Base-by-base conservation (phyloP, 257 asterid genomes). In the Solanum chiquidenum region DNA sequence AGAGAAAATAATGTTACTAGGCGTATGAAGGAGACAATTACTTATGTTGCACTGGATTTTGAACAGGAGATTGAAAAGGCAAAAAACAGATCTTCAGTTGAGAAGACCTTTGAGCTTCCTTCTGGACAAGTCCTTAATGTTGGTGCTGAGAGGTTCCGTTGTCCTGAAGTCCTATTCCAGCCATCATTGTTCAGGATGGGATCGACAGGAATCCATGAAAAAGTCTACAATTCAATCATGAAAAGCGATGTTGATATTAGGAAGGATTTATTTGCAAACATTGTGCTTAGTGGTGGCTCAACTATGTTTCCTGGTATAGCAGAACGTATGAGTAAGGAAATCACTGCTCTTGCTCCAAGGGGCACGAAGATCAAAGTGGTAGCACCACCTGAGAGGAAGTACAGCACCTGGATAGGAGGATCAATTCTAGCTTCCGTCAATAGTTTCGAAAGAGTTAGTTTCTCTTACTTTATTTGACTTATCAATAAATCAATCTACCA, bases 161-260 rank as follows among this genome's bases (percentile, higher is more conserved):
- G 89, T 16, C 86, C 86, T 37, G 86, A 79, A 79, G 86, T 49
- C 55, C 55, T 87, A 12, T 87, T 69, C 83, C 89, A 87, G 31
- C 86, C 86, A 44, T 64, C 89, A 21, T 23, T 82, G 31, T 4
- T 69, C 69, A 18, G 82, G 3, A 87, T 4, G 86, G 74, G 44
- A 79, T 21, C 27, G 21, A n/a, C 35, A 27, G 84, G 89, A n/a
- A 34, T 87, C 72, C 84, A 87, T 35, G 84, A 83, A 64, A 52
- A 31, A 52, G 10, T 31, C 20, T 34, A 60, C 49, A 60, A 38
- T 4, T 76, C 83, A 38, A 38, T 76, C 83, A 38, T 76, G 83
- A 76, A 52, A 76, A 38, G 34, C 0, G 21, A n/a, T 76, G 20
- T 38, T 23, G 83, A 38, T 38, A 76, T 76, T n/a, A 38, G 23